phyloP scores from a whole-genome alignment of 2,329 filamentous ascomycete species.

The Helotiales sp. region DNA sequence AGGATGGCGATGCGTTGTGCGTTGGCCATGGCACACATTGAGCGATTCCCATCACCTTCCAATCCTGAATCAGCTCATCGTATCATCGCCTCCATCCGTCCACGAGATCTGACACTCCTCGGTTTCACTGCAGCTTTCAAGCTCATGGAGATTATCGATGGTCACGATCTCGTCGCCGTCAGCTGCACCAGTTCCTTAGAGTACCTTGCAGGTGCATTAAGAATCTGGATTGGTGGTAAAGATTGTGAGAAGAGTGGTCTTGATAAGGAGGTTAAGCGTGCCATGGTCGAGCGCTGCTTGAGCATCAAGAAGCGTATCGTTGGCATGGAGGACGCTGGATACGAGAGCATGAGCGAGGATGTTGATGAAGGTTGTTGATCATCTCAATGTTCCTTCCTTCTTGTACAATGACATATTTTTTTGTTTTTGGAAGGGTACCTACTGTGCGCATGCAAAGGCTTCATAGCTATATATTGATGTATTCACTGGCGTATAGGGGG shows the following conservation, averaged over 20 bases:
- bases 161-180: constrained; percentile 48
- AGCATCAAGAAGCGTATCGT: constrained; percentile 55
- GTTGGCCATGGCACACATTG: constrained; percentile 60
- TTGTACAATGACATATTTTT: neutral
- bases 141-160: constrained; percentile 54
- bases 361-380: constrained; percentile 31
- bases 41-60: constrained; percentile 42
- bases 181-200: constrained; percentile 52
- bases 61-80: constrained; percentile 46
- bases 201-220: constrained; percentile 54
- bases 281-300: constrained; percentile 57
- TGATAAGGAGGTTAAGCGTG: constrained; percentile 49
- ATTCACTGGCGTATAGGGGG: neutral
- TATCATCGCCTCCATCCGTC: constrained; percentile 51
- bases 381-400: neutral
- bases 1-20: constrained; percentile 59
- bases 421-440: neutral
- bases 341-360: constrained; percentile 51
- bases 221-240: constrained; percentile 60
- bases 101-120: constrained; percentile 47
- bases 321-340: constrained; percentile 63
- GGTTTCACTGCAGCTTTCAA: constrained; percentile 60
- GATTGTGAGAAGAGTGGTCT: constrained; percentile 53
- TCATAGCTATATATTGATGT: neutral
- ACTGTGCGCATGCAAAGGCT: neutral